Conservation (phyloP, 169 alveolate genomes). For the Cryptosporidium meleagridis region DNA sequence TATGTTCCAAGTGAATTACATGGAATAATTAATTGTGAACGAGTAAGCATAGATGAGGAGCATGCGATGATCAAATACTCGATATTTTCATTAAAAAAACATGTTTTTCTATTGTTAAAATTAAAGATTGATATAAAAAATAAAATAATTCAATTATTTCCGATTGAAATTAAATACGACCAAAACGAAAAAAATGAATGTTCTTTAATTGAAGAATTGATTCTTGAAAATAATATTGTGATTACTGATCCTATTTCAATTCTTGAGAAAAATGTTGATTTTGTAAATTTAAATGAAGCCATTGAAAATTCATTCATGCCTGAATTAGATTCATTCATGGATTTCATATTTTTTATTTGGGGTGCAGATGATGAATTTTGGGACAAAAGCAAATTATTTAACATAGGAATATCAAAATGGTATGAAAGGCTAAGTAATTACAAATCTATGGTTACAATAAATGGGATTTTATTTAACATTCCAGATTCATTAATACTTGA, state of each 20-base stretch:
- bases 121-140: constrained; percentile 3
- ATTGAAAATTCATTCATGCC: background rate
- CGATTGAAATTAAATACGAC: constrained; percentile 24
- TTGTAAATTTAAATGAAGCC: background rate
- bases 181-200: background rate
- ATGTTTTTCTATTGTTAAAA: background rate
- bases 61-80: background rate
- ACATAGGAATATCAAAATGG: constrained; percentile 17
- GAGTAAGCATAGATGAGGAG: background rate
- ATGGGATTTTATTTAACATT: constrained; percentile 1
- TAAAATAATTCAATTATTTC: background rate
- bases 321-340: constrained; percentile 3
- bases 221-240: constrained; percentile 7
- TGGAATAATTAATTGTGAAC: background rate
- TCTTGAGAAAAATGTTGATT: background rate
- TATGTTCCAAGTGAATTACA: background rate
- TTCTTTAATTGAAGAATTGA: constrained; percentile 18
- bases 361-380: constrained; percentile 23
- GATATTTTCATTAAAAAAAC: constrained; percentile 8
- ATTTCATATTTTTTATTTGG: constrained; percentile 25
- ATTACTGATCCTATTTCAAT: background rate
- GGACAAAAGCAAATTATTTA: background rate
- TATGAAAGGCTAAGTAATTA: background rate
- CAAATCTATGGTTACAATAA: background rate
- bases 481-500: constrained; percentile 56